Evolutionary conservation across 257 asterid species (phyloP), one percentile per base, ranked within the genome.

Genomic region (Scutellaria minor): DNA sequence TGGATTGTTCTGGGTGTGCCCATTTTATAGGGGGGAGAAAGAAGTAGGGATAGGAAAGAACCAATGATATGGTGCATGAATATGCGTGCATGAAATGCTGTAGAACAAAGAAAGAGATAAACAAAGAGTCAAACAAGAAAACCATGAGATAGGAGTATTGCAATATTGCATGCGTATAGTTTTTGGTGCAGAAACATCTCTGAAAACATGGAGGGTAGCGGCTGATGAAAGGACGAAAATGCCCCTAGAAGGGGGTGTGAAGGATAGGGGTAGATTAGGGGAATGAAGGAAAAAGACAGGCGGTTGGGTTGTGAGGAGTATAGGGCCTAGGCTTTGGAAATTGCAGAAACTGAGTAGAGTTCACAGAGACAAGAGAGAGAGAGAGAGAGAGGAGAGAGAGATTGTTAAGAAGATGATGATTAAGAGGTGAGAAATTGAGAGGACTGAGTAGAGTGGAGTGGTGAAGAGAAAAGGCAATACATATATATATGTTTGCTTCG

Each of bases 201-300:
- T 86, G 95, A 91, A 92, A 89, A 88, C 96, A 86, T 86, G 96
- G 96, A 76, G 81, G 77, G 76, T 70, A 83, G 92, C 83, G 92
- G 96, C 89, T 84, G 76, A 69, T 78, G 53, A 0, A 24, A 68
- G 85, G 73, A 46, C 98, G 0, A 7, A 71, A 85, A 46, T 80
- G 51, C 75, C 96, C 94, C 94, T 86, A 85, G 4, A 37, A 18
- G 41, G 39, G 57, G 48, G 54, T 13, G n/a, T 14, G 7, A 73
- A 58, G 66, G 63, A 22, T 78, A 81, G 85, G 93, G 91, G 90
- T 31, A 82, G 70, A 75, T 74, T 70, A 13, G 69, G 90, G 84
- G 75, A 79, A 81, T 73, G 27, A 15, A 15, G 70, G 79, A 73
- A 80, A 87, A 86, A 72, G 85, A 85, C 83, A 84, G 81, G 81